Evolutionary conservation across 1,284 basidiomycete genomes (phyloP), one percentile per base, ranked within the genome.

Genomic region (Agroathelia rolfsii): DNA sequence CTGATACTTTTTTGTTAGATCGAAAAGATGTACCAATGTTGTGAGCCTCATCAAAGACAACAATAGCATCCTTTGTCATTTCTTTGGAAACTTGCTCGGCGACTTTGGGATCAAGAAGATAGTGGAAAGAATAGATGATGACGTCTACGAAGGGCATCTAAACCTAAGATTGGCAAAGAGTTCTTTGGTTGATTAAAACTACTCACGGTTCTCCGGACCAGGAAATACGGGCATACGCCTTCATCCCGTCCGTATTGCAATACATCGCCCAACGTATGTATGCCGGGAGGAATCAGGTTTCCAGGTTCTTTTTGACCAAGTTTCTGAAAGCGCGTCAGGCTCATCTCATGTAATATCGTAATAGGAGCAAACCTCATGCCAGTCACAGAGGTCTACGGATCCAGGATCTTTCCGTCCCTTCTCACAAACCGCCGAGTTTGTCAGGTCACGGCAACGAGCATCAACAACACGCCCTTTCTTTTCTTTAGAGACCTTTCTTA

Each of bases 21-120:
- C 18, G 9, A 15, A 30, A 30, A 11, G 18, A 49, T 69, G 40
- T 44, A 90, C 89, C 92, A 38, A 99, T 99, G 53, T 99, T 99
- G 62, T 99, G 95, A 6, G 95, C 95, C 57, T 99, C 95, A 53
- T 99, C 95, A 49, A 99, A 99, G 0, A 99, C 93, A 28, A 99
- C 93, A 37, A 99, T 99, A 26, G 90, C 81, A 53, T 98, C 95
- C 48, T 97, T 97, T 19, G 86, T 89, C 61, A 98, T 72, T 53
- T 98, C 94, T 50, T 90, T 93, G 5, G 93, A 97, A 9, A 99
- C 95, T 62, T 97, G 93, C 49, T 98, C 94, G 0, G 95, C 95
- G 24, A 99, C 92, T 60, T 99, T 99, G 1, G 95, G 95, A 59
- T 99, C 95, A 27, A 99, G 74, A 15, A 99, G 70, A 55, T 99